These are phyloP conservation scores for Xylaria scruposa DNA, from an alignment of 495 filamentous ascomycete genomes.

Conservation along the genomic window DNA sequence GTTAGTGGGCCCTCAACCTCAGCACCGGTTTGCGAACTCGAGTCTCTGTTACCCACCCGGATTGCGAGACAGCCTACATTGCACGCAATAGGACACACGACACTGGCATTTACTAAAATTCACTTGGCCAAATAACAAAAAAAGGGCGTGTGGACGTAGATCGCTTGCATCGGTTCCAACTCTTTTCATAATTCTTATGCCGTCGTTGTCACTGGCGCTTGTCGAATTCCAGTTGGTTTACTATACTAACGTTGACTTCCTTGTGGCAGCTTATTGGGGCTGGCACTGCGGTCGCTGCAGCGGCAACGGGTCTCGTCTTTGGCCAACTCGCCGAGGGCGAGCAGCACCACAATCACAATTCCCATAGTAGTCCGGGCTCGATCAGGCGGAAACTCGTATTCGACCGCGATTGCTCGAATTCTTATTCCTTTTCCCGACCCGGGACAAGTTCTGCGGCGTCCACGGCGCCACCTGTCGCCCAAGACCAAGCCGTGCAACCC, in stretches of 20 bases:
- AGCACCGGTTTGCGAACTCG: constrained; percentile 11
- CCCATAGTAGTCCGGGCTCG: constrained; percentile 34
- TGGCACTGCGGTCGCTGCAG: constrained; percentile 65
- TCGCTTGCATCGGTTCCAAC: neutral
- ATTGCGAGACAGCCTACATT: constrained; percentile 10
- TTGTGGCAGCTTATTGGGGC: constrained; percentile 60
- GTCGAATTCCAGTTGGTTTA: constrained; percentile 10
- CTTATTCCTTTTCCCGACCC: constrained; percentile 48
- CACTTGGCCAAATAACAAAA: neutral
- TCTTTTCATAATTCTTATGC: neutral
- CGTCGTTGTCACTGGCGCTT: neutral
- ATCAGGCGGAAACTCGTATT: constrained; percentile 54
- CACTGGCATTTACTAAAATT: constrained; percentile 10
- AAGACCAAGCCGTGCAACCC: constrained; percentile 13
- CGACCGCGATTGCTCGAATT: constrained; percentile 47
- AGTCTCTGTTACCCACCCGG: constrained; percentile 17
- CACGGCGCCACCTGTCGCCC: constrained; percentile 34
- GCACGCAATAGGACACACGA: constrained; percentile 23
- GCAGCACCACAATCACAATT: constrained; percentile 17
- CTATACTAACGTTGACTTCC: constrained; percentile 30
- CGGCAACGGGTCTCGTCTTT: constrained; percentile 61
- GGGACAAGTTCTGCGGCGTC: constrained; percentile 43
- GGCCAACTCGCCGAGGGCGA: constrained; percentile 48
- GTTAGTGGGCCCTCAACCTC: constrained; percentile 24
- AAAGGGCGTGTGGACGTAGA: neutral